Percentiles rank a stretch among this genome's conserved stretches.
Conservation (phyloP, 768 basidiomycete species). For the Auriscalpium vulgare region DNA sequence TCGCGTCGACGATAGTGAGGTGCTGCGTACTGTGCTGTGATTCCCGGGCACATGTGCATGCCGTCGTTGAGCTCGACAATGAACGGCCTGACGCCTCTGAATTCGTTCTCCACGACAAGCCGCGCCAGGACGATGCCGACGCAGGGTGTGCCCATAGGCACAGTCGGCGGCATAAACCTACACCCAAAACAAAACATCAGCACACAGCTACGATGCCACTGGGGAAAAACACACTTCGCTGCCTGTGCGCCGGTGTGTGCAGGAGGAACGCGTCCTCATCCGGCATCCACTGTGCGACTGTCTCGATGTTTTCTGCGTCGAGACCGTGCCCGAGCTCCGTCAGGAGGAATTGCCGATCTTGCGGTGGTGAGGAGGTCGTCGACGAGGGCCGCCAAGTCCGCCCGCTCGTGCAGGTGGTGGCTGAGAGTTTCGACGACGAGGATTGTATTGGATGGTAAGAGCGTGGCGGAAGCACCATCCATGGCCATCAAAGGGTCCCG, state of each 20-base stretch:
- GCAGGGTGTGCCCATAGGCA: conserved; percentile 25
- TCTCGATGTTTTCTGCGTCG: conserved; percentile 35
- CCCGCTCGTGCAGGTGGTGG: too few relatives aligned
- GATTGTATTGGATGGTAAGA: conserved; percentile 33
- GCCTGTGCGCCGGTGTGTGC: conserved; percentile 28
- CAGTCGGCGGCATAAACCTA: conserved; percentile 40
- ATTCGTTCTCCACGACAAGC: conserved; percentile 27
- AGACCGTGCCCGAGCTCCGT: conserved; percentile 43
- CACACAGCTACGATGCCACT: neutral
- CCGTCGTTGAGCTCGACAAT: conserved; percentile 35
- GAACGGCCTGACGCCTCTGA: conserved; percentile 31
- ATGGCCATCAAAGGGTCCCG: conserved; percentile 23
- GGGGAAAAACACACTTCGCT: conserved; percentile 26
- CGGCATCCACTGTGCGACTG: conserved; percentile 31
- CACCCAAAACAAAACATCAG: neutral
- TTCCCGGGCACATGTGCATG: conserved; percentile 27
- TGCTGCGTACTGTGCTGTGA: conserved; percentile 21
- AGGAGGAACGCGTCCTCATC: conserved; percentile 30
- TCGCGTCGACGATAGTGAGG: too few relatives aligned
- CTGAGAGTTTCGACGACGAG: conserved; percentile 26
- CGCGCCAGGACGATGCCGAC: conserved; percentile 35
- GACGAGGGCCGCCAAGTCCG: too few relatives aligned
- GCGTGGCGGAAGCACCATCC: conserved; percentile 26
- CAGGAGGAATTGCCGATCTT: conserved; percentile 34
- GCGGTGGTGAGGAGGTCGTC: neutral